Base-by-base conservation (phyloP, 345 rosid genomes). In the Eucalyptus camaldulensis region DNA sequence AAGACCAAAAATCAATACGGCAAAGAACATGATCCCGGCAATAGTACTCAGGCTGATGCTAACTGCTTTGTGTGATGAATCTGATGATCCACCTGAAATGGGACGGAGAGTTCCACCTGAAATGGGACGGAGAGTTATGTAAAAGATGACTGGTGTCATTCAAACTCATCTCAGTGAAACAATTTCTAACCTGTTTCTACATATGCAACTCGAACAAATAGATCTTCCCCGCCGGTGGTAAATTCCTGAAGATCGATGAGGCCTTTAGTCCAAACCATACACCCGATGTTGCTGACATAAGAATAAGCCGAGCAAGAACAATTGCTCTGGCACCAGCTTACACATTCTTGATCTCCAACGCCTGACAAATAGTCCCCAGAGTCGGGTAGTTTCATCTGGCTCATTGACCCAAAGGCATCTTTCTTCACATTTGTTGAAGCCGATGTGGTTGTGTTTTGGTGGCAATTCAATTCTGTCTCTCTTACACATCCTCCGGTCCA, bases 311-410 rank as follows among this genome's bases (percentile, higher is more conserved):
- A 15, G 60, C 90, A 89, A 49, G 89, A 87, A 80, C 90, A 89
- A 45, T 92, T 90, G 88, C 49, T 89, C 88, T 33, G n/a, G 86
- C 94, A 94, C 90, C 91, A 88, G 69, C 65, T 86, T 81, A 27
- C 31, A 13, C 93, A 90, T 8, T 49, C 58, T 21, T 83, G 44
- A 86, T 86, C 33, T 3, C 25, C 24, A 15, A 45, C 6, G 44
- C 12, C 16, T 3, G 11, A n/a, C 40, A 67, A 4, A 86, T 50
- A 86, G 50, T 31, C 80, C 16, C 49, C 72, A 45, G 25, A 33
- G 40, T 89, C 87, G 2, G 89, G 90, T 54, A 87, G 56, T 76
- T 89, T 89, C 81, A 80, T 56, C 47, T 37, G 60, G n/a, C 87
- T 87, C 80, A 80, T 10, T 87, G 2, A 8, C 87, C 33, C 1